phyloP scores from a whole-genome alignment of 768 basidiomycete species.

The Rickenella mellea region DNA sequence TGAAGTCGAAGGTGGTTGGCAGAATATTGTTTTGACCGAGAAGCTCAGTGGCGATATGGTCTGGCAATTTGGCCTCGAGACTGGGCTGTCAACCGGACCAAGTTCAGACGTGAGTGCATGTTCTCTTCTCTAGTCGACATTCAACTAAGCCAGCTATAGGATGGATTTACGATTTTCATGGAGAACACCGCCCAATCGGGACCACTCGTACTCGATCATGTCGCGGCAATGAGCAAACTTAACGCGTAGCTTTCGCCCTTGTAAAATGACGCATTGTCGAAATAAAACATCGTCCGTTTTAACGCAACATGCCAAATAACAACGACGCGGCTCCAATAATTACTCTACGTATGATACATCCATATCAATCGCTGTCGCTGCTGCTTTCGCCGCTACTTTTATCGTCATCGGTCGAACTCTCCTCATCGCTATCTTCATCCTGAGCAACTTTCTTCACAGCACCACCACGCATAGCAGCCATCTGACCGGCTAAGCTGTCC shows the following conservation, averaged over 20 bases:
- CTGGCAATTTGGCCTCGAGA: conserved; percentile 1
- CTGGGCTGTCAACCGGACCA: neutral
- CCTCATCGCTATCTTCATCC: conserved; percentile 37
- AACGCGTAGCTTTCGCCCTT: too few relatives aligned
- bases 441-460: conserved; percentile 56
- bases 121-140: too few relatives aligned
- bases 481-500: conserved; percentile 92
- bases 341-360: too few relatives aligned
- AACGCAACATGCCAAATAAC: too few relatives aligned
- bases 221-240: neutral
- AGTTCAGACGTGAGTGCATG: conserved; percentile 1
- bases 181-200: conserved; percentile 1
- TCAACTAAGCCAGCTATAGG: neutral
- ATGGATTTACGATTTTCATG: conserved; percentile 1
- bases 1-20: conserved; percentile 1
- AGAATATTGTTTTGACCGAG: neutral
- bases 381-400: conserved; percentile 38
- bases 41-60: conserved; percentile 1
- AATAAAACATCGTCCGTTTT: too few relatives aligned
- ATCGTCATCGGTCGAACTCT: conserved; percentile 42
- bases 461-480: conserved; percentile 91
- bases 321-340: too few relatives aligned
- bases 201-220: neutral
- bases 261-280: too few relatives aligned
- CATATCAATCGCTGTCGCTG: conserved; percentile 34